Base-by-base conservation (phyloP, 1,284 basidiomycete genomes). In the Somion occarium region DNA sequence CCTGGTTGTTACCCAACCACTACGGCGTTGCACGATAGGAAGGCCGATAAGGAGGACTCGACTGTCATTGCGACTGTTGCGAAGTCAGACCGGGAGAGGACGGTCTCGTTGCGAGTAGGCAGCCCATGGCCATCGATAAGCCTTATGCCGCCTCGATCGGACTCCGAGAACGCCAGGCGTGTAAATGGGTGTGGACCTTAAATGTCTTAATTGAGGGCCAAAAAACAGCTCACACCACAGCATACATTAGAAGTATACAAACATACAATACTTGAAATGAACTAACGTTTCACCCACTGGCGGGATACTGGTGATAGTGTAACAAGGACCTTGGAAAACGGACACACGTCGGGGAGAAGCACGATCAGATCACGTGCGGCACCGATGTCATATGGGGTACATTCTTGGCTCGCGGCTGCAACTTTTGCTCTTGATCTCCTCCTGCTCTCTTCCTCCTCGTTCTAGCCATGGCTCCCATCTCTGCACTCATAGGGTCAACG, bases 391-490 rank as follows among this genome's bases (percentile, higher is more conserved):
- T 51, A 51, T 46, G 49, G 49, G 27, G 23, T 23, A 37, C 49
- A 44, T 53, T 53, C 52, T 48, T 18, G 52, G 49, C 44, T 42
- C 45, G 26, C 47, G 49, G 48, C 49, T 54, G 48, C 49, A 48
- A 37, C 18, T 30, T 37, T 26, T 22, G 2, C 26, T 41, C 49
- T 19, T 18, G 19, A 38, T 53, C 44, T 48, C 34, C 34, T 46
- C 48, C 52, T 50, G 3, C 15, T 15, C 30, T 9, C 44, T 15
- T 42, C 52, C 38, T 38, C 52, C 48, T 53, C 49, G 39, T 48
- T 39, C 49, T 44, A 50, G 24, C 43, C 34, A 64, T 66, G 64
- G 51, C 59, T 39, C 61, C 57, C 45, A 61, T 58, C 23, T 54
- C 61, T 18, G 57, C 61, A 4, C 30, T 61, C 13, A 60, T 53